Evolutionary conservation across 164 flowering plant genomes (phyloP), one percentile per base, ranked within the genome.

Genomic region (Magnolia sinica): DNA sequence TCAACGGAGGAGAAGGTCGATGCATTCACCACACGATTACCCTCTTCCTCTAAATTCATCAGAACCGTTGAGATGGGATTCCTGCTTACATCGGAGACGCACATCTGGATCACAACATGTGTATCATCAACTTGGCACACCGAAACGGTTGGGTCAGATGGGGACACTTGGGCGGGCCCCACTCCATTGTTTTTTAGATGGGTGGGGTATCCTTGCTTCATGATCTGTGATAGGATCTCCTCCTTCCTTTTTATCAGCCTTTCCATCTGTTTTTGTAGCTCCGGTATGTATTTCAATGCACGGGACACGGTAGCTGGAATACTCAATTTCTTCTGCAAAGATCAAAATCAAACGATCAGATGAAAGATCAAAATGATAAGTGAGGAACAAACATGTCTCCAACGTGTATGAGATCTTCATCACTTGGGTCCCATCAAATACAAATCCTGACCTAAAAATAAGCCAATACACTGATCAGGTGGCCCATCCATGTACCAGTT

Each of bases 221-320:
- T 58, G 18, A 84, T 75, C 18, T 74, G 80, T 79, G 83, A 68
- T 27, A 80, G 49, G 24, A 87, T 77, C 76, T 84, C 83, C 73
- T 89, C 84, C 68, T 87, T 89, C 78, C 73, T 83, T 50, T 77
- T 55, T 8, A 61, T 51, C 65, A 88, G 83, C 23, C 76, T 80
- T 67, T 85, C 88, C 52, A 89, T 86, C 83, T 89, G 82, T 29
- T 83, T 77, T 67, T 89, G 89, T 67, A 88, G 81, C 80, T 89
- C 91, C 0, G 91, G 89, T 72, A 91, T 87, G 87, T 89, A 91
- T 58, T 87, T 88, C 29, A 87, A 68, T n/a, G 79, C 87, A 0
- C 76, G 78, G 1, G 91, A 79, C 18, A 89, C 79, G 7, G 89
- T 91, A 3, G 81, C 74, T 6, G 95, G 90, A 70, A 88, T 86